phyloP scores from a whole-genome alignment of 106 monocot genomes.

The Vanilla planifolia region DNA sequence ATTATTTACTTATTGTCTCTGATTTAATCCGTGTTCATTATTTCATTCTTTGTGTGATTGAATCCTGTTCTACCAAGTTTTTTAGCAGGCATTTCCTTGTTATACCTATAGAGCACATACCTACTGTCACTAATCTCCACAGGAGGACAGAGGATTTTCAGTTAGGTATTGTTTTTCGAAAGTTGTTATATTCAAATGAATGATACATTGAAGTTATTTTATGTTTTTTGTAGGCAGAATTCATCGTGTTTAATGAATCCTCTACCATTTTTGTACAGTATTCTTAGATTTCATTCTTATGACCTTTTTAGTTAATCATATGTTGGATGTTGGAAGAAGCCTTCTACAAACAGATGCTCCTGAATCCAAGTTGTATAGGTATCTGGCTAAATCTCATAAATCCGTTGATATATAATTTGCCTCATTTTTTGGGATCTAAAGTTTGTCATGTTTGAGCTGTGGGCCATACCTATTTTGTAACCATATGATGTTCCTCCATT shows the following conservation, averaged over 20 bases:
- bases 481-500: neutral
- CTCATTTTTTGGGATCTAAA: too few relatives aligned
- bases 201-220: too few relatives aligned
- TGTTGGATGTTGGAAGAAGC: conserved; percentile 44
- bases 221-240: neutral
- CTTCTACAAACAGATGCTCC: conserved; percentile 50
- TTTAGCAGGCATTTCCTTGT: conserved; percentile 80
- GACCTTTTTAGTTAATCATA: conserved; percentile 40
- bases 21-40: neutral
- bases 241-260: neutral
- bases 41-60: neutral
- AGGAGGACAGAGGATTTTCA: conserved; percentile 56
- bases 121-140: conserved; percentile 57
- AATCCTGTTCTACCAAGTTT: neutral
- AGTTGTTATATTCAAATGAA: conserved; percentile 2
- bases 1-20: neutral
- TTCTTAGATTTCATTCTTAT: conserved; percentile 2
- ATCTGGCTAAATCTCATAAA: too few relatives aligned
- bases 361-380: conserved; percentile 40
- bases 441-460: too few relatives aligned
- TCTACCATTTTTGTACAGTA: neutral
- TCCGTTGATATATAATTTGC: too few relatives aligned
- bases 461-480: too few relatives aligned
- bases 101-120: conserved; percentile 70
- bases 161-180: conserved; percentile 44